phyloP scores from a whole-genome alignment of 2,329 filamentous ascomycete species.

The Madurella fahalii region DNA sequence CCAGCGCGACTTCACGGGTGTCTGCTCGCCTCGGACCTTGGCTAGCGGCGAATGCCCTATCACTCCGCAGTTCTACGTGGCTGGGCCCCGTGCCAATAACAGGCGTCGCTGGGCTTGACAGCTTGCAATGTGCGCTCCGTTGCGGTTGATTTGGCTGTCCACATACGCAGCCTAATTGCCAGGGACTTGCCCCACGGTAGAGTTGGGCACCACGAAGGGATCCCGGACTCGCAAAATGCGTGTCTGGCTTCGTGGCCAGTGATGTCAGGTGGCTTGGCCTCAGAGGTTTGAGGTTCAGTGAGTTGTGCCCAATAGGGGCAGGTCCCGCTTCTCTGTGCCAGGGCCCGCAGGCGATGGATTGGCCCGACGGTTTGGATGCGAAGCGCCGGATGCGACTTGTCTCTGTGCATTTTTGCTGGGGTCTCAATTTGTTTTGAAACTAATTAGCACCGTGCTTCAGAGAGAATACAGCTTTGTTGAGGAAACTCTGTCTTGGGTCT shows the following conservation, averaged over 20 bases:
- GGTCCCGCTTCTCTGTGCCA: not conserved
- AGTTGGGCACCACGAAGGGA: conserved; percentile 7
- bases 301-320: conserved; percentile 2
- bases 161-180: not conserved
- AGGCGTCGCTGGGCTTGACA: not conserved
- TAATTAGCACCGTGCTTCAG: no score
- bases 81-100: not conserved
- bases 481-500: no score
- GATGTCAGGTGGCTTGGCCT: not conserved
- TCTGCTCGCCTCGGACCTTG: not conserved
- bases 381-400: no score
- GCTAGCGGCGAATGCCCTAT: not conserved
- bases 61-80: conserved; percentile 4
- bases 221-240: not conserved
- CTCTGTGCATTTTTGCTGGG: no score
- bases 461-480: no score
- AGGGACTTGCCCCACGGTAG: no score
- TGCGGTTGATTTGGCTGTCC: conserved; percentile 1
- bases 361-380: no score
- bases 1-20: not conserved
- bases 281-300: not conserved
- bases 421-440: no score
- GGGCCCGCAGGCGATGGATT: not conserved
- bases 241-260: conserved; percentile 8
- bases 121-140: not conserved